A percentile compares a stretch with the other conserved stretches of the same genome.
Conservation (phyloP, 2,329 filamentous ascomycete species). For the Stenocarpella maydis region DNA sequence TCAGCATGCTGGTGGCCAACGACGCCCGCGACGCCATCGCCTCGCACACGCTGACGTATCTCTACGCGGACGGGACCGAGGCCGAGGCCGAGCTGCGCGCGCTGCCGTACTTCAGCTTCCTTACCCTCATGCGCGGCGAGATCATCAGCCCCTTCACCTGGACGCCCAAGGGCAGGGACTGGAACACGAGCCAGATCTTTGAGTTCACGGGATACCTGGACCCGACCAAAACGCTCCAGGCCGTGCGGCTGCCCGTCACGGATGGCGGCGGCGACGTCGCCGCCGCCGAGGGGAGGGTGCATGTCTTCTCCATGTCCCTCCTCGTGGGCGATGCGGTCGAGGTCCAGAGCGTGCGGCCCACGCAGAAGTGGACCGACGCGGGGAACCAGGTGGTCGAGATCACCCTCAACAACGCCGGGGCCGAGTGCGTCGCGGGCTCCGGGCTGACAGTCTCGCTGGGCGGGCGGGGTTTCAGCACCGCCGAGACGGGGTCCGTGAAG, state of each 20-base stretch:
- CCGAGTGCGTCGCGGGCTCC: constrained; percentile 45
- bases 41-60: constrained; percentile 51
- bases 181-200: constrained; percentile 54
- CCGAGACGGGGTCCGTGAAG: constrained; percentile 49
- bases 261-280: constrained; percentile 38
- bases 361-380: constrained; percentile 50
- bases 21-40: constrained; percentile 50
- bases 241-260: constrained; percentile 51
- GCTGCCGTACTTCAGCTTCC: constrained; percentile 53
- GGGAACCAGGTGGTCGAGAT: constrained; percentile 52
- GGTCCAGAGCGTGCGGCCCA: constrained; percentile 52
- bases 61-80: constrained; percentile 51
- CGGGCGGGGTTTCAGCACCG: constrained; percentile 51
- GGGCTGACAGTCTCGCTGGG: constrained; percentile 44
- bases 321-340: constrained; percentile 40
- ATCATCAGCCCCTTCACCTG: constrained; percentile 53
- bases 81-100: constrained; percentile 53
- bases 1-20: constrained; percentile 52
- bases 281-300: constrained; percentile 47
- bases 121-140: constrained; percentile 55
- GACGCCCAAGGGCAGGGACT: constrained; percentile 50
- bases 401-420: constrained; percentile 48
- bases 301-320: constrained; percentile 53
- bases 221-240: constrained; percentile 47
- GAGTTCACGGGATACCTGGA: constrained; percentile 51